Conservation (phyloP, 208 protist species). For the Leishmania amazonensis region DNA sequence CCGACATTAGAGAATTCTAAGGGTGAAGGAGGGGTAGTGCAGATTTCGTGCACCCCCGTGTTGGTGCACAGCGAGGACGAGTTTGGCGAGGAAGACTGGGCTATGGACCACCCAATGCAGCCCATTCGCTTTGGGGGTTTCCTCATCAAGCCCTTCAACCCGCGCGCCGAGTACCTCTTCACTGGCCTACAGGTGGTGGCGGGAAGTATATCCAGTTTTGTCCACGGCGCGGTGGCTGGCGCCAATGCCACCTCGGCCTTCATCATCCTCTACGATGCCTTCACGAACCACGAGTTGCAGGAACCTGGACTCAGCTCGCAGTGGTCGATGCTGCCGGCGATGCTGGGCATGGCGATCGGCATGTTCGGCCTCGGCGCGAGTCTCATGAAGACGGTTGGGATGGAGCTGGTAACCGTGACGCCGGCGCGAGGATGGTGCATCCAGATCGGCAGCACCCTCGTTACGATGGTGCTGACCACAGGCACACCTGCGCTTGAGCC, state of each 20-base stretch:
- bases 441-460: conserved; percentile 71
- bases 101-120: conserved; percentile 77
- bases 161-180: conserved; percentile 84
- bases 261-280: conserved; percentile 81
- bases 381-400: conserved; percentile 85
- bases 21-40: not conserved
- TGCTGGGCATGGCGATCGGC: conserved; percentile 86
- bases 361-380: conserved; percentile 76
- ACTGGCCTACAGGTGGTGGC: conserved; percentile 85
- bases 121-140: conserved; percentile 71
- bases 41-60: conserved; percentile 15
- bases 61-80: conserved; percentile 50
- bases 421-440: conserved; percentile 86
- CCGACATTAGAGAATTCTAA: not conserved
- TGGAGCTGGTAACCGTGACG: conserved; percentile 85
- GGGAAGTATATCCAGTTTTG: conserved; percentile 85
- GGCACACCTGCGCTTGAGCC: not conserved
- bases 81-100: conserved; percentile 78
- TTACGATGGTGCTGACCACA: conserved; percentile 80
- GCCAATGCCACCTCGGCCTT: conserved; percentile 85
- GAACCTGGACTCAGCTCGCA: conserved; percentile 45
- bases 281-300: conserved; percentile 64
- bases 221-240: conserved; percentile 83
- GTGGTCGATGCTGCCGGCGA: conserved; percentile 79
- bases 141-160: conserved; percentile 85